Base-by-base conservation (phyloP, 2,329 filamentous ascomycete genomes). In the Fusarium sp. region DNA sequence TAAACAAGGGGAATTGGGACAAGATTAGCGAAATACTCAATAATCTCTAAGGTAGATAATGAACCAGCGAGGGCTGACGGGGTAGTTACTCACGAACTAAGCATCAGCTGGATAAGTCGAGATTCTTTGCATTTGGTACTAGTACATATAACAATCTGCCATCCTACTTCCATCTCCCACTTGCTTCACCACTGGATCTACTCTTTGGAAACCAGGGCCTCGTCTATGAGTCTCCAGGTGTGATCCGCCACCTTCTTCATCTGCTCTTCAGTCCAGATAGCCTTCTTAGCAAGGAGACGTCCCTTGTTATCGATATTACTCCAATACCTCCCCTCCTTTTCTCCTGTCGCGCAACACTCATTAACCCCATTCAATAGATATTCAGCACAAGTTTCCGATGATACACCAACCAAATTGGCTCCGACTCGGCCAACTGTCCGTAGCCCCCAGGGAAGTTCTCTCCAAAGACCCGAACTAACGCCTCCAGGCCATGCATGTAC, bases 401-500 rank as follows among this genome's bases (percentile, higher is more conserved):
- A 74, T 4, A 77, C 70, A 5, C 63, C 73, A 8, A 82, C 4
- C 9, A 83, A 1, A 5, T 64, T 6, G 1, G 18, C 58, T 14
- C 80, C 5, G 0, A 75, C 59, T 10, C 67, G 52, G 0, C 60
- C 29, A 6, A 69, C 29, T 0, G 73, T 20, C 6, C 79, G 78
- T 6, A 81, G 14, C 47, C 80, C 79, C 78, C 75, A 76, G 0
- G 83, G 84, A 1, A 85, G 70, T 2, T 76, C 71, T 4, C 67
- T 58, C 20, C 50, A 22, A 3, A 84, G 29, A 2, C 78, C 78
- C 0, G 84, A 83, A 2, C 78, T 77, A 16, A 87, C 85, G 1
- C 77, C 24, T 2, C 84, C 84, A 0, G 85, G 85, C 11, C 73
- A 81, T 0, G 82, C 82, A 56, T 87, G 85, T 0, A 85, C 72